phyloP scores from a whole-genome alignment of 164 flowering plant species.

The Liriodendron chinense region DNA sequence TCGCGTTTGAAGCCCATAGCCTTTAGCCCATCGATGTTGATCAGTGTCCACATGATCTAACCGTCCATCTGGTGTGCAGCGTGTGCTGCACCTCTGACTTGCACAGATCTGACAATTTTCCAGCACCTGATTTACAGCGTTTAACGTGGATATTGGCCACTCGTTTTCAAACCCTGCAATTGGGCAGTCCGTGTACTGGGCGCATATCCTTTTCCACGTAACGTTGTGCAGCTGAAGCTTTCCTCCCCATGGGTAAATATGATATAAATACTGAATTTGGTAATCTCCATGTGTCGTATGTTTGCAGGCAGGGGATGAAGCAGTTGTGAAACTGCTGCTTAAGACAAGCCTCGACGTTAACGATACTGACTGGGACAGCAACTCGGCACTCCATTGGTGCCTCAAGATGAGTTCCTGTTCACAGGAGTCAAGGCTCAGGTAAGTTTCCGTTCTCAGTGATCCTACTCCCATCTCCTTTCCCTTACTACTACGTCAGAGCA shows the following conservation, averaged over 20 bases:
- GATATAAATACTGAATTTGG: background rate
- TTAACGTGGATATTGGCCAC: too few species aligned
- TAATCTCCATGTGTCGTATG: background rate
- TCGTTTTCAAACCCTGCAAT: too few species aligned
- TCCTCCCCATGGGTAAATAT: background rate
- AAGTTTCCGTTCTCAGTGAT: background rate
- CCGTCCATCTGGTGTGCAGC: too few species aligned
- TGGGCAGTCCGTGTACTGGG: too few species aligned
- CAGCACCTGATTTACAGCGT: too few species aligned
- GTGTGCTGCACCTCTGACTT: too few species aligned
- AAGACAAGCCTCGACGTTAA: slow-evolving; percentile 38
- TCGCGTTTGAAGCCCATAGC: too few species aligned
- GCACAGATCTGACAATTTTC: too few species aligned
- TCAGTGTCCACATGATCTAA: too few species aligned
- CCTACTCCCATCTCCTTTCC: background rate
- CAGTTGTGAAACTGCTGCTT: slow-evolving; percentile 39
- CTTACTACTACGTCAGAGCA: too few species aligned
- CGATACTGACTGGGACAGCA: slow-evolving; percentile 49
- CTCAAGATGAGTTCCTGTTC: slow-evolving; percentile 26
- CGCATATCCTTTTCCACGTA: background rate
- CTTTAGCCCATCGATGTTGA: too few species aligned
- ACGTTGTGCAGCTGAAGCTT: background rate
- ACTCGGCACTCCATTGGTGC: slow-evolving; percentile 55
- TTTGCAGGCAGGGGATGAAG: slow-evolving; percentile 52
- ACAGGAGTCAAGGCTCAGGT: slow-evolving; percentile 31